A percentile compares a stretch with the other conserved stretches of the same genome.
Conservation (phyloP, 495 filamentous ascomycete species). For the Penicillium subrubescens region DNA sequence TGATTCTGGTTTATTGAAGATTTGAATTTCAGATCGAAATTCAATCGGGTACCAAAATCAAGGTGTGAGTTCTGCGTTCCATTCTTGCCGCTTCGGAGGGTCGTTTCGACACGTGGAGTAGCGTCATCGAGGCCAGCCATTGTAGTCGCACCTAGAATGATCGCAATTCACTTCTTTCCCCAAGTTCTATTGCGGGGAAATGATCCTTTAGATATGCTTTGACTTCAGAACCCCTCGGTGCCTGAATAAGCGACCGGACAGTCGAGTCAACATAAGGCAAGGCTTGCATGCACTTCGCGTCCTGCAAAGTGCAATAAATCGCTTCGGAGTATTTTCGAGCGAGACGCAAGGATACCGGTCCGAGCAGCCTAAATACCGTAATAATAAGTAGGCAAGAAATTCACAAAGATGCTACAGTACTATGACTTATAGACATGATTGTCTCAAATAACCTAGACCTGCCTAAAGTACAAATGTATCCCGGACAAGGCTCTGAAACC, state of each 20-base stretch:
- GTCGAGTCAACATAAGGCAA: background rate
- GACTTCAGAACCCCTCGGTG: background rate
- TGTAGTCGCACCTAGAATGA: background rate
- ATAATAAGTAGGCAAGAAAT: background rate
- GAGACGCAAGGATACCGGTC: background rate
- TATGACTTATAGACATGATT: too few relatives aligned
- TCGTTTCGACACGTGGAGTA: background rate
- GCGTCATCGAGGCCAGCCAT: background rate
- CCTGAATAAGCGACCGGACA: background rate
- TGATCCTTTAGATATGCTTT: background rate
- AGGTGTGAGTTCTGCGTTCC: background rate
- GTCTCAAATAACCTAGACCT: background rate
- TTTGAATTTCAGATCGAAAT: background rate
- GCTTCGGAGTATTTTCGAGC: background rate
- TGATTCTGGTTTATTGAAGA: background rate
- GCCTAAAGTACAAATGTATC: background rate
- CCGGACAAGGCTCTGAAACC: slow-evolving; percentile 2
- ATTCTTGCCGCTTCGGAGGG: background rate
- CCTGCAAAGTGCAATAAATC: background rate
- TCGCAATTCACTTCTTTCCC: background rate
- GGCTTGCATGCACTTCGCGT: background rate
- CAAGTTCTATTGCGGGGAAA: background rate
- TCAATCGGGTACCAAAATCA: background rate
- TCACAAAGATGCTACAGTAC: background rate
- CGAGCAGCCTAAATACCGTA: slow-evolving; percentile 1